phyloP scores from a whole-genome alignment of 257 asterid species.

The Knoxia roxburghii region DNA sequence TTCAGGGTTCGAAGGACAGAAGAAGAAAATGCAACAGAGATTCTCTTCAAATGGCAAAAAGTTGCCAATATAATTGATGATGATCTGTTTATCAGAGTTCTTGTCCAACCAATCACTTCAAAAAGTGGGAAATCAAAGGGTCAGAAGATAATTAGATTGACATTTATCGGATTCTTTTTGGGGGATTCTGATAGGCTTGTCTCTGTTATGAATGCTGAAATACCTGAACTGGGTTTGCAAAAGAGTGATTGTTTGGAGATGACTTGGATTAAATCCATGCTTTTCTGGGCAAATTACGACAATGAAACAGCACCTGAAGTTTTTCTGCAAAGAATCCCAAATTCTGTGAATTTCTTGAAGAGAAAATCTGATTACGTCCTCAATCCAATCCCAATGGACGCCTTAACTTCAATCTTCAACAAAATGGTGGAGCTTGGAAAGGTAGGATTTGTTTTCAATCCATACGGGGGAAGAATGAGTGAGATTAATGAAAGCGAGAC shows the following conservation, averaged over 20 bases:
- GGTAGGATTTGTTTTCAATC: constrained; percentile 21
- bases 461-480: constrained; percentile 35
- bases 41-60: constrained; percentile 9
- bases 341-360: constrained; percentile 14
- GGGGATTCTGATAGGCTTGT: constrained; percentile 19
- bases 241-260: constrained; percentile 17
- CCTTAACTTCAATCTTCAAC: constrained; percentile 22
- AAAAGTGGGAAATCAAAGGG: neutral
- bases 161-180: constrained; percentile 14
- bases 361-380: constrained; percentile 26
- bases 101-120: neutral
- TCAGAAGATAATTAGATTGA: constrained; percentile 2
- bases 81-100: constrained; percentile 20
- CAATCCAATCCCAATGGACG: constrained; percentile 22
- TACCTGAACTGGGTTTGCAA: constrained; percentile 20
- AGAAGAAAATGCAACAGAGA: neutral
- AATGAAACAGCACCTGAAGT: neutral
- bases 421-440: constrained; percentile 23
- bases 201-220: neutral
- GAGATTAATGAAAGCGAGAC: constrained; percentile 16
- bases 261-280: constrained; percentile 20
- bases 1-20: neutral
- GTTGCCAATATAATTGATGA: constrained; percentile 13
- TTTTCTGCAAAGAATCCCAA: constrained; percentile 5
- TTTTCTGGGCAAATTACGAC: constrained; percentile 22